Evolutionary conservation across 805 yeast genomes (phyloP).

Genomic region (Debaryomyces tyrocola): DNA sequence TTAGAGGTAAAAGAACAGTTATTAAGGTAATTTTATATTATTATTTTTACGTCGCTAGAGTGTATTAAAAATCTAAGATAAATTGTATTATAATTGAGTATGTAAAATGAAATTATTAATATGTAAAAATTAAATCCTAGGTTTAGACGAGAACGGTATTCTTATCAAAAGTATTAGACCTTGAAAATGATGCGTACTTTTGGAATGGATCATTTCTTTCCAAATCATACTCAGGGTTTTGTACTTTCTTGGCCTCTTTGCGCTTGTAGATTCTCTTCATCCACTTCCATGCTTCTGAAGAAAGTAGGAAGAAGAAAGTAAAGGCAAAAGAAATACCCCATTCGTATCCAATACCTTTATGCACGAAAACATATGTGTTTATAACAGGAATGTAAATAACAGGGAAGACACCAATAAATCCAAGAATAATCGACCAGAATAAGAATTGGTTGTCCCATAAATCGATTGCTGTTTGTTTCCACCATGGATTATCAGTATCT

Average conservation of each 20-base stretch:
- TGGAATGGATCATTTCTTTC: constrained; percentile 42
- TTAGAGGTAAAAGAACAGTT: constrained; percentile 50
- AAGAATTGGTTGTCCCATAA: constrained; percentile 74
- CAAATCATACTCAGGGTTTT: constrained; percentile 38
- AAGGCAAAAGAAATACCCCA: constrained; percentile 76
- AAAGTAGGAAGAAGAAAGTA: constrained; percentile 54
- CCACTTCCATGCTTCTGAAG: constrained; percentile 68
- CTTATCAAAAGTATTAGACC: constrained; percentile 33
- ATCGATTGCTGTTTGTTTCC: constrained; percentile 60
- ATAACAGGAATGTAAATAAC: constrained; percentile 88
- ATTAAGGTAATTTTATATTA: constrained; percentile 35
- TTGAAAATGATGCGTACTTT: constrained; percentile 40
- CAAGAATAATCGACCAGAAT: constrained; percentile 77
- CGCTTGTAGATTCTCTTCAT: constrained; percentile 54
- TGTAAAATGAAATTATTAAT: background rate
- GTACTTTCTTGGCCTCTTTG: constrained; percentile 12
- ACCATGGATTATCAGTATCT: constrained; percentile 55
- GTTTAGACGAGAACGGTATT: background rate
- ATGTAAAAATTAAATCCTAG: background rate
- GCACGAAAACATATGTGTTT: constrained; percentile 72
- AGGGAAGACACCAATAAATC: constrained; percentile 75
- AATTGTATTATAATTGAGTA: background rate
- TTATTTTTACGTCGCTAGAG: too few species aligned
- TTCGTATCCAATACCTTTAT: constrained; percentile 69
- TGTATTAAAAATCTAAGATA: background rate